Evolutionary conservation across 768 basidiomycete species (phyloP), one percentile per base, ranked within the genome.

Genomic region (Ephemerocybe angulata): DNA sequence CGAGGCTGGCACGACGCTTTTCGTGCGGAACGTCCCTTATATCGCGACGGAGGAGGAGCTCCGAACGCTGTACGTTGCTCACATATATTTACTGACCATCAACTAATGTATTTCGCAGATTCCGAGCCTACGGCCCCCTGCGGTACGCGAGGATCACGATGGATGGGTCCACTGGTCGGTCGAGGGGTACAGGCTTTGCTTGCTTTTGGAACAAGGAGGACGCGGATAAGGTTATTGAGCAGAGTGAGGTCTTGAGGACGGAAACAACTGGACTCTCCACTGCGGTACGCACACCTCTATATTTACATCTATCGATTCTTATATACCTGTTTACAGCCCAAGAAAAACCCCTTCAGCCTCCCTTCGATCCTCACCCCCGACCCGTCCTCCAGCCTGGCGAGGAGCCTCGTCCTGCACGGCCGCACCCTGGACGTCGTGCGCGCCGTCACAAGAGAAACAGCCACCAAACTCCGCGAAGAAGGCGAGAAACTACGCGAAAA

Each of bases 181-280:
- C 96, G 22, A 80, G 93, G 43, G 97, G 97, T 24, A 96, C 94
- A 5, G 97, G 94, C 3, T 99, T 99, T 65, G 93, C 87, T 2
- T 98, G 94, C 67, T 98, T 96, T 72, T 98, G 96, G 94, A 92
- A 95, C 54, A 84, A 81, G 57, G 89, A 85, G 59, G 89, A 95
- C 59, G 95, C 95, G 15, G 87, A 95, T 64, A 85, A 84, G 56
- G 93, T 85, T 8, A 78, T 98, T 22, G 77, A 85, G 52, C 90
- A 94, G 65, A 88, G 93, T 56, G 85, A 90, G 24, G 73, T 86
- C 4, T 70, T 93, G 4, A 82, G 82, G 19, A 61, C 74, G 27
- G 88, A 92, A 68, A 87, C 84, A 0, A 77, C 78, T 8, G 83
- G 84, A 10, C 69, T 69, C 46, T 28, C 55, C 0, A 65, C 70